Base-by-base conservation (phyloP, 345 rosid species). In the Boechera divaricarpa region DNA sequence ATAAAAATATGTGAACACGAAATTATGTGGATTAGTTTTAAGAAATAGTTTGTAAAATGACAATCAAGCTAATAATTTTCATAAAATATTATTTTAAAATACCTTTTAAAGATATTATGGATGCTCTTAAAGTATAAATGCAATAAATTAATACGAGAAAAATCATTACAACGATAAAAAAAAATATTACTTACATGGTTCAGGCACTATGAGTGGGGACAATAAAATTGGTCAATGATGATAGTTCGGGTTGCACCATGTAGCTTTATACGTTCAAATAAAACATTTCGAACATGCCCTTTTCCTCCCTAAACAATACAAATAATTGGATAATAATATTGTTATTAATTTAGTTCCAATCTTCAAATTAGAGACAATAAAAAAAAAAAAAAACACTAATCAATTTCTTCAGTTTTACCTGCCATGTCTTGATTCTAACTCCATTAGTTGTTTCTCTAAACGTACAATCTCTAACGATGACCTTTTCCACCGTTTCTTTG, bases 351-450 rank as follows among this genome's bases (percentile, higher is more conserved):
- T 41, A 41, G 18, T 10, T 24, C 35, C 12, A 57, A 4, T 39
- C 2, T 38, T 5, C 2, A 2, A 53, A 55, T 29, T 26, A 47
- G 0, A n/a, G 10, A 48, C 13, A 42, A 28, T 3, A 41, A 2
- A 31, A 36, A 31, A 41, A 2, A 31, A 36, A 31, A 36, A 51
- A 36, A 26, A 15, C 10, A 39, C 4, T 32, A 26, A 39, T 29
- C n/a, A 33, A 58, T 48, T 2, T 21, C 24, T 21, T 21, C 24
- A 29, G 0, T 38, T 48, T 72, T 75, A 84, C 85, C 89, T 84
- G 87, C 89, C 86, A 84, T 56, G 87, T 85, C 74, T 85, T 85
- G 60, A 85, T 85, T 76, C 85, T 82, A 66, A 78, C 83, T 3
- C 88, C 91, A 59, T 88, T 88, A 4, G 18, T 18, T 18, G 91